Conservation (phyloP, 2,329 filamentous ascomycete species). For the Arthrinium phaeospermum region DNA sequence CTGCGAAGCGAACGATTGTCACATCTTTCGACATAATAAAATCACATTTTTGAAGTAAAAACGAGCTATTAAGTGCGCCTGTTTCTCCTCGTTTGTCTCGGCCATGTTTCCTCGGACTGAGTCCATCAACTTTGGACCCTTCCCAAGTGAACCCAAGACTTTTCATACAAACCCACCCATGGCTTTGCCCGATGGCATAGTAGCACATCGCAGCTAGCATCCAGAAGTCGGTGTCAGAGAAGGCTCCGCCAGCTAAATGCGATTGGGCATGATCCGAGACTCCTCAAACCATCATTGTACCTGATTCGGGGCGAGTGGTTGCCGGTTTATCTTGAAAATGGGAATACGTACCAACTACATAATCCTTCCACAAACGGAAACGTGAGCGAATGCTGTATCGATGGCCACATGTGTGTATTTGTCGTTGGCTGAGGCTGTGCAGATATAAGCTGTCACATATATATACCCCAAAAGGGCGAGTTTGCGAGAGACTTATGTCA, state of each 20-base stretch:
- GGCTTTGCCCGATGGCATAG: not conserved
- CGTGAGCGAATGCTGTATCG: not conserved
- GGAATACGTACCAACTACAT: not conserved
- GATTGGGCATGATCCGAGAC: not conserved
- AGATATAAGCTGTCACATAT: not conserved
- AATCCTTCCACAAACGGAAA: not conserved
- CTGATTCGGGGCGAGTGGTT: not conserved
- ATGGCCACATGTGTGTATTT: not conserved
- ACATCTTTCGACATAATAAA: conserved; percentile 14
- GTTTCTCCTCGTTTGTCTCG: too few relatives aligned
- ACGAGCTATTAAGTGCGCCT: too few relatives aligned
- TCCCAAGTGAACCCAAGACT: not conserved
- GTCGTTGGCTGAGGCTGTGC: not conserved
- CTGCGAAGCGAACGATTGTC: not conserved
- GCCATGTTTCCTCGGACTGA: not conserved
- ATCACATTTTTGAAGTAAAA: not conserved
- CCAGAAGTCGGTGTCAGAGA: not conserved
- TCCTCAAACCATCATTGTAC: not conserved
- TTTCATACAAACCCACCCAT: not conserved
- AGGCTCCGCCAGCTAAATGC: not conserved
- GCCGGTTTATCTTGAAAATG: not conserved
- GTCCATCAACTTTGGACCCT: not conserved
- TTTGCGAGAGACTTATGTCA: not conserved
- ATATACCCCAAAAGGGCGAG: not conserved
- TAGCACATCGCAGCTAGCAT: not conserved